Percentiles rank a stretch among this genome's conserved stretches.
Evolutionary conservation across 768 basidiomycete species (phyloP).

Genomic region (Trametes coccinea): DNA sequence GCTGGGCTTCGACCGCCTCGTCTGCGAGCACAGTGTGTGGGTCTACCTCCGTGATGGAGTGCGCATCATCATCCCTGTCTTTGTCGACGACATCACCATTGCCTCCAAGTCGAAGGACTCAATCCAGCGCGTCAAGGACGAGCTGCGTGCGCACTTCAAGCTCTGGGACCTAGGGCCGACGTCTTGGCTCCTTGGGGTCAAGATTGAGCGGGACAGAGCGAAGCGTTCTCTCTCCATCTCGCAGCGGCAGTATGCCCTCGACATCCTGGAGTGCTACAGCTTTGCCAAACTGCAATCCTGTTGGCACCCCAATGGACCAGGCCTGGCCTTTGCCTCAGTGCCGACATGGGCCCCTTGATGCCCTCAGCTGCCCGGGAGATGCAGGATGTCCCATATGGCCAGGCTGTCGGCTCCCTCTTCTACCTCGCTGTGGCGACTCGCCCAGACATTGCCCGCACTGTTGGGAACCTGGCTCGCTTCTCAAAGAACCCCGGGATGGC

Average conservation of each 20-base stretch:
- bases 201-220: slow-evolving; percentile 3
- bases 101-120: slow-evolving; percentile 26
- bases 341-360: slow-evolving; percentile 7
- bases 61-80: slow-evolving; percentile 25
- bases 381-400: slow-evolving; percentile 20
- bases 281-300: not conserved
- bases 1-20: slow-evolving; percentile 27
- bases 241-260: slow-evolving; percentile 1
- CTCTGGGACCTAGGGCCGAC: slow-evolving; percentile 1
- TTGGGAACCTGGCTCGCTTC: slow-evolving; percentile 20
- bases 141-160: slow-evolving; percentile 4
- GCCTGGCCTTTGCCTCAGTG: not conserved
- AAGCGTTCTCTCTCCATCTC: slow-evolving; percentile 7
- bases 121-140: slow-evolving; percentile 8
- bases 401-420: slow-evolving; percentile 26
- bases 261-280: not conserved
- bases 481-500: slow-evolving; percentile 24
- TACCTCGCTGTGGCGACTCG: slow-evolving; percentile 33
- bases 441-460: slow-evolving; percentile 36
- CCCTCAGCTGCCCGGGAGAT: not conserved
- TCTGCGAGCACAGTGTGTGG: slow-evolving; percentile 28
- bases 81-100: slow-evolving; percentile 35
- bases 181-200: not conserved
- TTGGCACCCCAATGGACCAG: not conserved
- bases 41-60: slow-evolving; percentile 28